Evolutionary conservation across 1,139 yeast genomes (phyloP).

Genomic region (Hyphopichia khmerensis): DNA sequence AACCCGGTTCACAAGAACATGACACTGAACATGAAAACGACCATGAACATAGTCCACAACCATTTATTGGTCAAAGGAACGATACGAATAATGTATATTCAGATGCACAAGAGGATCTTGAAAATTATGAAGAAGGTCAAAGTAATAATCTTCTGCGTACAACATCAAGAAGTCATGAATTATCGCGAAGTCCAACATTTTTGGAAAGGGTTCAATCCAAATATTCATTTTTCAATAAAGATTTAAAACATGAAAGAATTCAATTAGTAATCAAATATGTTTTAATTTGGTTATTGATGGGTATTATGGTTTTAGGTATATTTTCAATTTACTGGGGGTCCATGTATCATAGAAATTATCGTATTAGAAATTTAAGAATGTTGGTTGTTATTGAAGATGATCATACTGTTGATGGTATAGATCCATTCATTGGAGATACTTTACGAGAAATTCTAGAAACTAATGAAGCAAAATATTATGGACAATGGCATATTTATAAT

Average conservation of each 20-base stretch:
- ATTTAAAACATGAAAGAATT: slow-evolving; percentile 19
- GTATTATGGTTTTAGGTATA: slow-evolving; percentile 26
- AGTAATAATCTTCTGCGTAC: not conserved
- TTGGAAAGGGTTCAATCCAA: slow-evolving; percentile 16
- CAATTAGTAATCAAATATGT: slow-evolving; percentile 15
- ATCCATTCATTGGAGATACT: slow-evolving; percentile 33
- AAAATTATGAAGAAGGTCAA: not conserved
- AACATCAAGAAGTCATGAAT: not conserved
- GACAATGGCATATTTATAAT: slow-evolving; percentile 21
- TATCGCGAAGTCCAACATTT: slow-evolving; percentile 13
- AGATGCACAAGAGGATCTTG: not conserved
- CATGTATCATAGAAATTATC: slow-evolving; percentile 24
- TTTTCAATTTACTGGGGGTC: slow-evolving; percentile 50
- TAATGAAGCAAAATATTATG: slow-evolving; percentile 16
- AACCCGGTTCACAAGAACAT: too few species aligned
- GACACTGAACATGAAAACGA: too few species aligned
- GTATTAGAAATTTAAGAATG: slow-evolving; percentile 33
- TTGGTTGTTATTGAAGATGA: slow-evolving; percentile 44
- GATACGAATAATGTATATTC: too few species aligned
- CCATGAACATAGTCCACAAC: not conserved
- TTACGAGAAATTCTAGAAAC: slow-evolving; percentile 18
- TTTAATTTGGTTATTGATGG: slow-evolving; percentile 24
- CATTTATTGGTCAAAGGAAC: not conserved
- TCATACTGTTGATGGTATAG: slow-evolving; percentile 21
- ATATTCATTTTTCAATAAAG: slow-evolving; percentile 27